A percentile compares a stretch with the other conserved stretches of the same genome.
These are phyloP conservation scores for Pseudotsuga menziesii DNA, from an alignment of 75 land plant species.

Conservation along the genomic window DNA sequence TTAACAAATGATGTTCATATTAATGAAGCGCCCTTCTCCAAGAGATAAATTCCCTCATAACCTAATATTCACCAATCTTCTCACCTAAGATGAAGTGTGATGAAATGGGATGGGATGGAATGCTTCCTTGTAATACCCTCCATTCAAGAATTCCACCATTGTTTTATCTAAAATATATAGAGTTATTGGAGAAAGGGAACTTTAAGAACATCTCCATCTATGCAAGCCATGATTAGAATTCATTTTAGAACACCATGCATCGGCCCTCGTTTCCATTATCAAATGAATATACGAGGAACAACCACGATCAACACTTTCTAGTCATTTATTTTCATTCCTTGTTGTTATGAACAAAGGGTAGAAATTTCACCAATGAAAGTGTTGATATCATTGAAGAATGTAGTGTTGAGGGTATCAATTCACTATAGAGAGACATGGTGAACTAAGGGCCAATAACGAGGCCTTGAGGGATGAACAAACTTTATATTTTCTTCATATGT, in stretches of 20 bases:
- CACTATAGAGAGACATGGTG: constrained; percentile 35
- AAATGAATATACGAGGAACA: constrained; percentile 27
- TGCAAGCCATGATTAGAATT: no score
- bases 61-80: no score
- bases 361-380: constrained; percentile 32
- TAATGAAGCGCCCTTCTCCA: no score
- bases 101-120: no score
- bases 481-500: constrained; percentile 43
- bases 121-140: no score
- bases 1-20: no score
- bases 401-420: constrained; percentile 49
- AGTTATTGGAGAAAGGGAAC: no score
- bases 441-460: constrained; percentile 34
- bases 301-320: constrained; percentile 38
- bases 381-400: constrained; percentile 36
- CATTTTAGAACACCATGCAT: constrained; percentile 18
- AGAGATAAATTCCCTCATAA: no score
- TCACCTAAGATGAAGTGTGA: no score
- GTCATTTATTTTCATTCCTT: constrained; percentile 22
- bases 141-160: no score
- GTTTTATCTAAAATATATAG: no score
- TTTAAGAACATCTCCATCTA: no score
- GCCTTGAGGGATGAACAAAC: constrained; percentile 36
- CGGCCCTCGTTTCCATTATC: constrained; percentile 51
- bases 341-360: constrained; percentile 55